Base-by-base conservation (phyloP, 2,329 filamentous ascomycete genomes). In the Trichoderma sp. region DNA sequence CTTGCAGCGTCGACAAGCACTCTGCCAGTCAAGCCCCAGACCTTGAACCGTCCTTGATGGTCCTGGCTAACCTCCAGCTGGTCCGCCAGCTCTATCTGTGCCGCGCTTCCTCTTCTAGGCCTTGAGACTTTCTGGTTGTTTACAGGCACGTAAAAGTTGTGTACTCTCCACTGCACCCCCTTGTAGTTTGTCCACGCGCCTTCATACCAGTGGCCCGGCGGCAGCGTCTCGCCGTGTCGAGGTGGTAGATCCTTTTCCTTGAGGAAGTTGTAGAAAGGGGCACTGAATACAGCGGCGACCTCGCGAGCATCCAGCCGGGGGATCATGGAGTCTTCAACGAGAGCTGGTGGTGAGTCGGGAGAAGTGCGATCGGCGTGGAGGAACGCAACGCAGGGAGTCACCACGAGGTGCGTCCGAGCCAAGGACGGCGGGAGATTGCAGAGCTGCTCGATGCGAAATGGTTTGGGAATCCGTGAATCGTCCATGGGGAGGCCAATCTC, bases 21-120 rank as follows among this genome's bases (percentile, higher is more conserved):
- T 67, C 94, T 86, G 3, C 94, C 95, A 68, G 95, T 98, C 93
- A 98, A 95, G 17, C 95, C 95, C 88, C 95, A 98, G 5, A 98
- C 94, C 75, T 92, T 90, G 82, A 96, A 97, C 47, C 92, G 85
- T 3, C 84, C 84, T 4, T 81, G 78, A 12, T 81, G 80, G 72
- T 86, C 82, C 73, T 83, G 78, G 15, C 32, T 47, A 74, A 86
- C 84, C 71, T 88, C 83, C 17, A 86, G 76, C 73, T 80, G 77
- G 72, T 84, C 82, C 4, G 80, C 81, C 61, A 84, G 77, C 55
- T 83, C 71, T 13, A 64, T 80, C 32, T 71, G 53, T 2, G 67
- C 68, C 53, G 79, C 82, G 71, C 81, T 81, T 70, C 79, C 72
- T 28, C 74, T 74, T n/a, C 78, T 75, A 23, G 92, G 90, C 80